These are phyloP conservation scores for Aureobasidium subglaciale DNA, from an alignment of 2,329 filamentous ascomycete species.

Conservation along the genomic window DNA sequence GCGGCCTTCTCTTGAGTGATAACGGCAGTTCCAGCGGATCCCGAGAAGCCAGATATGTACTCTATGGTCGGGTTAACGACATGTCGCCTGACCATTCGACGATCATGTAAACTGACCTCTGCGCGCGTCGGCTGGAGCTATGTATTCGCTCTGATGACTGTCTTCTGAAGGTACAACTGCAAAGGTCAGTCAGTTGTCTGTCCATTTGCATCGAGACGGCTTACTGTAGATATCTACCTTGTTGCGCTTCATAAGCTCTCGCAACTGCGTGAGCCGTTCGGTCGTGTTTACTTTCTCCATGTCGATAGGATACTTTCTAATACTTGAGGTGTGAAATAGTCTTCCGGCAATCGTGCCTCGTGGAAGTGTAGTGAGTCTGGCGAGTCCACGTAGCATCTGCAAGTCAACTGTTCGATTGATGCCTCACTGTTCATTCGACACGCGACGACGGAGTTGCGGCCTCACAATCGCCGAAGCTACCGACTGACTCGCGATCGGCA, in stretches of 20 bases:
- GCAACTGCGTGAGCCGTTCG: conserved; percentile 65
- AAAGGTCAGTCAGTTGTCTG: conserved; percentile 32
- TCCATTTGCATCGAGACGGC: conserved; percentile 15
- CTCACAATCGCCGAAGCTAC: neutral
- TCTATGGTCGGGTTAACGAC: conserved; percentile 36
- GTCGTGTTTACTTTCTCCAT: conserved; percentile 79
- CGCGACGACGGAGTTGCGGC: conserved; percentile 1
- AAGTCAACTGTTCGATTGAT: neutral
- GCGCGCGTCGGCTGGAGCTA: conserved; percentile 87
- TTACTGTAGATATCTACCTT: conserved; percentile 89
- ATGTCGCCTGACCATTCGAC: neutral
- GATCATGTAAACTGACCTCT: conserved; percentile 47
- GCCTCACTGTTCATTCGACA: neutral
- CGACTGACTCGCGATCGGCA: neutral
- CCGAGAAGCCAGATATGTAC: conserved; percentile 89
- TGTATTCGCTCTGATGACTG: conserved; percentile 96
- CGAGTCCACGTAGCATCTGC: conserved; percentile 11
- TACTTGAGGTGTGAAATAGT: conserved; percentile 21
- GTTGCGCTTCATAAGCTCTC: conserved; percentile 78
- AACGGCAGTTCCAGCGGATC: conserved; percentile 88
- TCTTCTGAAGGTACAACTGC: conserved; percentile 94
- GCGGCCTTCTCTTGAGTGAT: conserved; percentile 81
- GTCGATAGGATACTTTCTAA: conserved; percentile 30
- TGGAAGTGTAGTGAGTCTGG: conserved; percentile 1
- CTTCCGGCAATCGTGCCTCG: conserved; percentile 7